Evolutionary conservation across 345 rosid species (phyloP).

Genomic region (Linum tenue): DNA sequence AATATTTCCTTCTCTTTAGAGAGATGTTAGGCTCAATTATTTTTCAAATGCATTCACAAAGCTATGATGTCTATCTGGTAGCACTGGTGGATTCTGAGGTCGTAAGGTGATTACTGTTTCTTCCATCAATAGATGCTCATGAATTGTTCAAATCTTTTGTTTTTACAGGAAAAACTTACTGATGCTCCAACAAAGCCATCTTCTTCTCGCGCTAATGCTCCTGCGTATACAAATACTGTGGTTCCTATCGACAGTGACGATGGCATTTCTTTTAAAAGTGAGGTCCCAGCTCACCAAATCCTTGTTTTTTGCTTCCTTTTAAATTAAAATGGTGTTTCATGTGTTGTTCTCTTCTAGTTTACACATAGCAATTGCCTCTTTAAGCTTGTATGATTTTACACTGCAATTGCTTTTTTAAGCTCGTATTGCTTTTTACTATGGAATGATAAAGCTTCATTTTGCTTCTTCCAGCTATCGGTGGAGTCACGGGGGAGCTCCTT

Average conservation of each 20-base stretch:
- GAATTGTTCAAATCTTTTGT: conserved; percentile 3
- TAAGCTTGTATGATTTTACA: not conserved
- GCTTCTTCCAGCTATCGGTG: conserved; percentile 44
- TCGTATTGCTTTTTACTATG: not conserved
- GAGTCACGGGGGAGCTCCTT: conserved; percentile 44
- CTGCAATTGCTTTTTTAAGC: not conserved
- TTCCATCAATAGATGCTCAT: not conserved
- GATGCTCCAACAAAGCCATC: conserved; percentile 36
- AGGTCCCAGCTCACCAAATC: conserved; percentile 4
- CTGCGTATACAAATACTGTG: conserved; percentile 30
- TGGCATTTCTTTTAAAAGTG: conserved; percentile 36
- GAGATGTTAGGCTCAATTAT: not conserved
- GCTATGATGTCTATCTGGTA: not conserved
- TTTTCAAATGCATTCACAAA: not conserved
- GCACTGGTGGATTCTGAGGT: not conserved
- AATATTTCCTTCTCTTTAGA: not conserved
- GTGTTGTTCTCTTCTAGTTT: not conserved
- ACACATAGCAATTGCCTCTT: not conserved
- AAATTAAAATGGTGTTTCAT: not conserved
- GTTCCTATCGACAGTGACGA: conserved; percentile 39
- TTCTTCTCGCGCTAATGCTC: conserved; percentile 29
- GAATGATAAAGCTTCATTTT: conserved; percentile 3
- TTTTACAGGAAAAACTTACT: conserved; percentile 47
- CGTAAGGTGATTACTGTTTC: not conserved
- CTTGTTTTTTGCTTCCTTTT: not conserved